Evolutionary conservation across 2,329 filamentous ascomycete genomes (phyloP).

Genomic region (Phaeosphaeriaceae sp.): DNA sequence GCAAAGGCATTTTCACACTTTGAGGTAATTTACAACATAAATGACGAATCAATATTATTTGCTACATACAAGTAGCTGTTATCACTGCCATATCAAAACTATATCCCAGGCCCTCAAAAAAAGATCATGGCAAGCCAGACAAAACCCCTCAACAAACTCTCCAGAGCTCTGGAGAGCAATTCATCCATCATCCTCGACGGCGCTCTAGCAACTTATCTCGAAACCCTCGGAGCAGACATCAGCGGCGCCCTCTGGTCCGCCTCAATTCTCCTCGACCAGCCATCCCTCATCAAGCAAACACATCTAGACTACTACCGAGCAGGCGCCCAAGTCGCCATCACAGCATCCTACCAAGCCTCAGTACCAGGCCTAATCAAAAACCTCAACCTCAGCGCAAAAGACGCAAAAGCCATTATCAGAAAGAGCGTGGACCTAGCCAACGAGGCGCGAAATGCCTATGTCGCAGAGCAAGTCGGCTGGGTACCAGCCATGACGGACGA

Average conservation of each 20-base stretch:
- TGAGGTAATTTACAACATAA: too few relatives aligned
- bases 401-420: slow-evolving; percentile 46
- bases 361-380: slow-evolving; percentile 50
- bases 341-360: slow-evolving; percentile 57
- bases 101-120: neutral
- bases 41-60: too few relatives aligned
- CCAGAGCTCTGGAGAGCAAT: slow-evolving; percentile 19
- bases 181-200: slow-evolving; percentile 53
- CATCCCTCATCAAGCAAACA: slow-evolving; percentile 50
- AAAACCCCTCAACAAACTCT: slow-evolving; percentile 10
- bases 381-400: slow-evolving; percentile 37
- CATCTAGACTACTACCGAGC: slow-evolving; percentile 54
- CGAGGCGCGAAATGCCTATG: slow-evolving; percentile 45
- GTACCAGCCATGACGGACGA: neutral
- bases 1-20: too few relatives aligned
- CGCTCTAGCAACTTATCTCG: slow-evolving; percentile 56
- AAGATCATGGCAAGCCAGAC: slow-evolving; percentile 1
- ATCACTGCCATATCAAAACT: neutral
- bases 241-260: slow-evolving; percentile 55
- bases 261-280: slow-evolving; percentile 48
- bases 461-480: slow-evolving; percentile 12
- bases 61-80: too few relatives aligned
- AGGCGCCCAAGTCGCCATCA: slow-evolving; percentile 56
- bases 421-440: slow-evolving; percentile 52
- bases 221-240: slow-evolving; percentile 52